Conservation (phyloP, 2,329 filamentous ascomycete genomes). For the Trichoderma cornu-damae region DNA sequence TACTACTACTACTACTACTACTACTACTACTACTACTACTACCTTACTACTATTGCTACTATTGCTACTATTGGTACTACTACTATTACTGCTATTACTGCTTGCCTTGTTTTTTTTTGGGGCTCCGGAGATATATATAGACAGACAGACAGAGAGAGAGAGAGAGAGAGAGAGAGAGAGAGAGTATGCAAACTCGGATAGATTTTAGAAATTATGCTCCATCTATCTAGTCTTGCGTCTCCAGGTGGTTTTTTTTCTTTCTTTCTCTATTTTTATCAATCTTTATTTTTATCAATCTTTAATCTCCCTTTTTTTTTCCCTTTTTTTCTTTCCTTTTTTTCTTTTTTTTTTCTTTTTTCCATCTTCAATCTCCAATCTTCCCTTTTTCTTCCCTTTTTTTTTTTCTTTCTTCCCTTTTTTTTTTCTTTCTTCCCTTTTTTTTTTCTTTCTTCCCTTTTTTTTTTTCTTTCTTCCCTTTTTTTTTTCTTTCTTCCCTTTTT, state of each 20-base stretch:
- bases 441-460: background rate
- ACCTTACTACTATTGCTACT: no score
- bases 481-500: background rate
- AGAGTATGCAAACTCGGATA: conserved; percentile 2
- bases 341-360: background rate
- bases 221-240: background rate
- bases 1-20: background rate
- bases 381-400: background rate
- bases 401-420: background rate
- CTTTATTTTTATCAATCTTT: no score
- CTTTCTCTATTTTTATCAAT: background rate
- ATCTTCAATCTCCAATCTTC: no score
- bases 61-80: no score
- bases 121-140: conserved; percentile 4
- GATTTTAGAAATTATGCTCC: conserved; percentile 6
- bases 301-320: no score
- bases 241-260: background rate
- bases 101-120: background rate
- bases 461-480: no score
- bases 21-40: no score
- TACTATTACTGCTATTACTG: no score
- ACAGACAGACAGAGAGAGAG: no score
- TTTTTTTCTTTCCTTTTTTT: background rate
- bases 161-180: no score
- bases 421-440: background rate